Evolutionary conservation across 2,329 filamentous ascomycete genomes (phyloP).

Genomic region (Fusarium camptoceras): DNA sequence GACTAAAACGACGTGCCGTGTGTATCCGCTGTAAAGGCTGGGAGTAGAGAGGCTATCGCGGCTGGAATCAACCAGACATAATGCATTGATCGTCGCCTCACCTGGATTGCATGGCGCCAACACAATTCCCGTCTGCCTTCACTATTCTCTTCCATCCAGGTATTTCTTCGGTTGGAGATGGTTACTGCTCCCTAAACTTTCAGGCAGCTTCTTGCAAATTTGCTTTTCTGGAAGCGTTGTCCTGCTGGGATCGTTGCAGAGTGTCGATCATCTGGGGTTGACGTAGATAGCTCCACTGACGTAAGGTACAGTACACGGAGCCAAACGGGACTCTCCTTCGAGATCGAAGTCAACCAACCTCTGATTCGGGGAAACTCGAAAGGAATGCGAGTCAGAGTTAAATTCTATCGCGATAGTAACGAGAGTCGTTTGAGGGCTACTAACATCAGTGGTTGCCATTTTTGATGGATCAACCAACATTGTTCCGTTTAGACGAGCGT

Average conservation of each 20-base stretch:
- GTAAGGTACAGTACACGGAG: neutral
- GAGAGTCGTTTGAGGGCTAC: neutral
- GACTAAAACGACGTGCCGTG: conserved; percentile 1
- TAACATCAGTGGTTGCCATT: conserved; percentile 14
- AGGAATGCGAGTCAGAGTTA: conserved; percentile 23
- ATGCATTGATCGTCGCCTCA: conserved; percentile 7
- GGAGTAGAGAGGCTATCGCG: neutral
- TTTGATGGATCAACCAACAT: neutral
- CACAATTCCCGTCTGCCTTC: neutral
- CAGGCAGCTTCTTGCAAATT: neutral
- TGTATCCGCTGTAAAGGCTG: conserved; percentile 1
- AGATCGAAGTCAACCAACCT: conserved; percentile 15
- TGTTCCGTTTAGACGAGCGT: neutral
- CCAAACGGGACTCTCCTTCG: neutral
- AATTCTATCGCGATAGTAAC: neutral
- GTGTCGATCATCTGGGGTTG: conserved; percentile 26
- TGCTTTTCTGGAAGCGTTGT: conserved; percentile 24
- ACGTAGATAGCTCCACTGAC: conserved; percentile 25
- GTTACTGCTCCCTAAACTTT: conserved; percentile 3
- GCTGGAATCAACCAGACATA: neutral
- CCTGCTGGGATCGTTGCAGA: conserved; percentile 4
- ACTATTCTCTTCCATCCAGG: neutral
- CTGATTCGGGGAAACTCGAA: neutral
- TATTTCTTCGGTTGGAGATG: conserved; percentile 10
- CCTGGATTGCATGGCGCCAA: neutral